A percentile compares a stretch with the other conserved stretches of the same genome.
phyloP scores from a whole-genome alignment of 148 eudicot species.

The Rhododendron williamsianum region DNA sequence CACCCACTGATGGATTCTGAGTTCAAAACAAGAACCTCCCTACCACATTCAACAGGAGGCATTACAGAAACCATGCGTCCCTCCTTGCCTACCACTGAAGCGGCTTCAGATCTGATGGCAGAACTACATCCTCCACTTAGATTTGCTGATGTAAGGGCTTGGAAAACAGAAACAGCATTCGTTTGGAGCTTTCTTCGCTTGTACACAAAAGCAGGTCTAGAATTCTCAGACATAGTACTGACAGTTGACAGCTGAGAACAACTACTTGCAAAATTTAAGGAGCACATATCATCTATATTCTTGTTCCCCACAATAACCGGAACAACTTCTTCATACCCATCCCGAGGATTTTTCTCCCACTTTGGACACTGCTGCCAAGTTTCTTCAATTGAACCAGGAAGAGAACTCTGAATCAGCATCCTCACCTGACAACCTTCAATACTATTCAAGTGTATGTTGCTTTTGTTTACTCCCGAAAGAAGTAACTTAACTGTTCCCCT shows the following conservation, averaged over 20 bases:
- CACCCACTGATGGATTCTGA: conserved; percentile 34
- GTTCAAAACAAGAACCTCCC: conserved; percentile 21
- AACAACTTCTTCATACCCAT: conserved; percentile 19
- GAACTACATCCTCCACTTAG: conserved; percentile 37
- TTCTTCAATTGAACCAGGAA: conserved; percentile 25
- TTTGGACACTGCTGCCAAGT: conserved; percentile 33
- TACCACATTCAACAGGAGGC: conserved; percentile 20
- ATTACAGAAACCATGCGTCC: conserved; percentile 21
- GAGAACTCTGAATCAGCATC: conserved; percentile 28
- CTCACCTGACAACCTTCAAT: conserved; percentile 5
- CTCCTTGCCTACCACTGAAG: conserved; percentile 21
- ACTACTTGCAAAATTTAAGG: conserved; percentile 31
- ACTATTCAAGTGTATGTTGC: not conserved
- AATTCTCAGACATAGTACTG: conserved; percentile 36
- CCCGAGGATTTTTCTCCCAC: conserved; percentile 18
- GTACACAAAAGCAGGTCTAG: conserved; percentile 50
- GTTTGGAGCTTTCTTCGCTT: conserved; percentile 43
- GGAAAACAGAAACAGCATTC: conserved; percentile 22
- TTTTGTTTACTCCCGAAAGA: not conserved
- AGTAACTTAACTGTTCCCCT: not conserved
- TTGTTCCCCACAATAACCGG: conserved; percentile 19
- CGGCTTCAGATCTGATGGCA: conserved; percentile 37
- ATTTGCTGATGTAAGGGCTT: conserved; percentile 21
- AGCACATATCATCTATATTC: conserved; percentile 19
- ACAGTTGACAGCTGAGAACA: conserved; percentile 42